Evolutionary conservation across 306 rosid species (phyloP).

Genomic region (apple (Malus domestica)): DNA sequence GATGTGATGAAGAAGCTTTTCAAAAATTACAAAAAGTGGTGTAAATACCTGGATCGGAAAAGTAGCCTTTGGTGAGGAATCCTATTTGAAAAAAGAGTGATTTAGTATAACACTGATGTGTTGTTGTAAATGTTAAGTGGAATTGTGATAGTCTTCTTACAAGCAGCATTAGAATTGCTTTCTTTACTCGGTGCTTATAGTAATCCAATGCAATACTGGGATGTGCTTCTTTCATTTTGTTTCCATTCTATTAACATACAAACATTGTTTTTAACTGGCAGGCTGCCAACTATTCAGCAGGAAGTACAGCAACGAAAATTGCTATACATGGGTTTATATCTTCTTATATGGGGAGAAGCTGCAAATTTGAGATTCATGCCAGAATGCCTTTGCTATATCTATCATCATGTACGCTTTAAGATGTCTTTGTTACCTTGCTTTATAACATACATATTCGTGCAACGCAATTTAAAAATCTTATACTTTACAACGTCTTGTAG

Average conservation of each 20-base stretch:
- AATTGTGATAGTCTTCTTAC: not conserved
- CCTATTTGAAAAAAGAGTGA: not conserved
- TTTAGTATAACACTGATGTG: not conserved
- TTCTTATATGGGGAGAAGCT: conserved; percentile 99
- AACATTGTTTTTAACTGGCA: conserved; percentile 24
- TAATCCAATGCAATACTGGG: not conserved
- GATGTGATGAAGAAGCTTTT: conserved; percentile 92
- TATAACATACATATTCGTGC: not conserved
- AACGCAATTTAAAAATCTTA: not conserved
- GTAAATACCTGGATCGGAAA: conserved; percentile 90
- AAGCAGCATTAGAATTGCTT: not conserved
- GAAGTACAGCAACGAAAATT: conserved; percentile 91
- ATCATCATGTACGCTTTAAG: conserved; percentile 73
- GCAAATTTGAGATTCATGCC: conserved; percentile 99
- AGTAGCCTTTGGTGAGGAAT: conserved; percentile 93
- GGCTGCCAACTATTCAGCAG: conserved; percentile 96
- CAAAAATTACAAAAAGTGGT: conserved; percentile 88
- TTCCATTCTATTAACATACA: not conserved
- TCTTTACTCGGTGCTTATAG: not conserved
- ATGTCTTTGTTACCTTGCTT: not conserved
- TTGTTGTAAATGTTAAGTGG: not conserved
- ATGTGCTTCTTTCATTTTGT: not conserved
- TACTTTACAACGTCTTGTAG: not conserved
- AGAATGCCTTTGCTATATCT: conserved; percentile 95
- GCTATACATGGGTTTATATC: conserved; percentile 91